phyloP scores from a whole-genome alignment of 352 stramenopile genomes.

The Globisporangium spinosum region DNA sequence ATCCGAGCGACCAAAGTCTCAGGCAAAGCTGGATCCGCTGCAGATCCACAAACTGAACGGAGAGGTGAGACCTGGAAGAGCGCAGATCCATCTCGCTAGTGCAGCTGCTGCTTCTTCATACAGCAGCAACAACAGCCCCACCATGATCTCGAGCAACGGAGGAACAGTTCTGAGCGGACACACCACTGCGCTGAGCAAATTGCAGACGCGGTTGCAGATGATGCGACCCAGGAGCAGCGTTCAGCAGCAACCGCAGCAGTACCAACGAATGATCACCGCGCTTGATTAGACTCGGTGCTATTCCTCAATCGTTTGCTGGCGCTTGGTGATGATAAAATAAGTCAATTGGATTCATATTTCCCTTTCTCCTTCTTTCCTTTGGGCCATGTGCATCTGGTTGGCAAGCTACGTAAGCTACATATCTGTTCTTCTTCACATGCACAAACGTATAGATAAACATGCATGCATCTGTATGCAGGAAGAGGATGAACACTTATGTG shows the following conservation, averaged over 20 bases:
- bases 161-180: conserved; percentile 14
- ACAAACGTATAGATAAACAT: background rate
- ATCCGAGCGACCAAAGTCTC: conserved; percentile 40
- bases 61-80: conserved; percentile 13
- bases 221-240: conserved; percentile 46
- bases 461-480: background rate
- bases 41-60: conserved; percentile 40
- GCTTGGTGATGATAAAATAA: conserved; percentile 15
- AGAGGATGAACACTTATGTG: background rate
- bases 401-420: background rate
- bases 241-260: conserved; percentile 4
- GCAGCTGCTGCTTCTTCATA: background rate
- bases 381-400: background rate
- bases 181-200: conserved; percentile 30
- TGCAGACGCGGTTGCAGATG: conserved; percentile 53
- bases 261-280: background rate
- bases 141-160: conserved; percentile 20
- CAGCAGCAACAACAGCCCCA: conserved; percentile 7
- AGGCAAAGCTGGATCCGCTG: conserved; percentile 61
- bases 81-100: conserved; percentile 1
- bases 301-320: background rate
- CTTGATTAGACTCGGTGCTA: background rate
- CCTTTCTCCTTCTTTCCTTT: background rate
- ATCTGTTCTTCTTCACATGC: background rate
- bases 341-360: conserved; percentile 6